Conservation (phyloP, 805 yeast genomes). For the Vanderwaltozyma verrucispora region DNA sequence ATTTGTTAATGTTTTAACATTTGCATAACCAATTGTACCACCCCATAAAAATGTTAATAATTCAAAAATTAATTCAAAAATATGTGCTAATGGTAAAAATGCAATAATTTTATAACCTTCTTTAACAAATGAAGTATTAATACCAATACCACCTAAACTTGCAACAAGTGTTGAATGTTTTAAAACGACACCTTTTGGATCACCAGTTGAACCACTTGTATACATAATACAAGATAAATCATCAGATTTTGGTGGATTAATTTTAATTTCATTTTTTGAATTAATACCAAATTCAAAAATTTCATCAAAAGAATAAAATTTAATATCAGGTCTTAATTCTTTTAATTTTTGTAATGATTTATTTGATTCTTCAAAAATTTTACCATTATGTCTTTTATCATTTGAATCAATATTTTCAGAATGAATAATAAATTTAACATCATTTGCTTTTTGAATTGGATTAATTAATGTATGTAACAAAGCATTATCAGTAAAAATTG, state of each 20-base stretch:
- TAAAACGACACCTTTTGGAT: conserved; percentile 68
- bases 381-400: conserved; percentile 55
- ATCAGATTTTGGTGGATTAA: conserved; percentile 36
- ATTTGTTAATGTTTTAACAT: conserved; percentile 82
- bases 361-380: conserved; percentile 45
- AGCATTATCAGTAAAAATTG: conserved; percentile 74
- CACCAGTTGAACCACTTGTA: conserved; percentile 68
- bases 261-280: conserved; percentile 31
- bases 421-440: conserved; percentile 62
- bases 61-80: conserved; percentile 87
- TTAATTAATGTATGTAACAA: conserved; percentile 55
- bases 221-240: conserved; percentile 56
- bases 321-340: conserved; percentile 64
- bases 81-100: conserved; percentile 92
- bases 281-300: conserved; percentile 50
- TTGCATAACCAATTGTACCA: conserved; percentile 77
- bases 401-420: conserved; percentile 47
- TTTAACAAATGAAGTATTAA: conserved; percentile 47
- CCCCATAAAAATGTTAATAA: conserved; percentile 80
- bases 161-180: conserved; percentile 60
- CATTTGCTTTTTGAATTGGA: conserved; percentile 57
- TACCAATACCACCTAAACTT: conserved; percentile 74
- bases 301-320: conserved; percentile 56
- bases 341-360: conserved; percentile 49
- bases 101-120: conserved; percentile 66